phyloP scores from a whole-genome alignment of 257 asterid genomes.

The Solanum lycopersicoides region DNA sequence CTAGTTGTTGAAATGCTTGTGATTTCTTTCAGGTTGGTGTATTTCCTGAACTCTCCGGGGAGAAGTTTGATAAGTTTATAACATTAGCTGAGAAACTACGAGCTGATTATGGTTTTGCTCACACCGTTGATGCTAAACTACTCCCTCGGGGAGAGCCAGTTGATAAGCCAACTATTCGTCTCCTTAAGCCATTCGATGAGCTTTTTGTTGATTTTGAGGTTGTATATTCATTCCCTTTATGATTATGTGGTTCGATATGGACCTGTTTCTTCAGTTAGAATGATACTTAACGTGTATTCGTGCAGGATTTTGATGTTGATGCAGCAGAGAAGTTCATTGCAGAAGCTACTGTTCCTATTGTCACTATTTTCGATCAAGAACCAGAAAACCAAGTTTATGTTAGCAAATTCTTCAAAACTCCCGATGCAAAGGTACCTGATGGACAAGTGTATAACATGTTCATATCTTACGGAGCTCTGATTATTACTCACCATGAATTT shows the following conservation, averaged over 20 bases:
- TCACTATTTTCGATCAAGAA: constrained; percentile 48
- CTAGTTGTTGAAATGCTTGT: background rate
- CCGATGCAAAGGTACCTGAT: constrained; percentile 29
- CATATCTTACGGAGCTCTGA: background rate
- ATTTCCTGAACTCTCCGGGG: constrained; percentile 58
- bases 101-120: constrained; percentile 61
- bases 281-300: background rate
- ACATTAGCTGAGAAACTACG: constrained; percentile 66
- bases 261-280: background rate
- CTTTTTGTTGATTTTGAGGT: constrained; percentile 61
- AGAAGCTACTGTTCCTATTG: constrained; percentile 41
- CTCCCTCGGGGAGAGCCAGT: constrained; percentile 60
- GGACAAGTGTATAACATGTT: background rate
- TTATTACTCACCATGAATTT: background rate
- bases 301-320: constrained; percentile 58
- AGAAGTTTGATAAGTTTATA: constrained; percentile 45
- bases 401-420: constrained; percentile 41
- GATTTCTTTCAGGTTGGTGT: constrained; percentile 48
- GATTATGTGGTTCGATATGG: background rate
- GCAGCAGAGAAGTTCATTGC: constrained; percentile 54
- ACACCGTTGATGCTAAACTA: constrained; percentile 62
- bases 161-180: constrained; percentile 60
- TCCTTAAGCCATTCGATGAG: constrained; percentile 83
- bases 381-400: constrained; percentile 41
- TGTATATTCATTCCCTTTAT: background rate